phyloP scores from a whole-genome alignment of 208 protist genomes.

The Leishmania aethiopica region DNA sequence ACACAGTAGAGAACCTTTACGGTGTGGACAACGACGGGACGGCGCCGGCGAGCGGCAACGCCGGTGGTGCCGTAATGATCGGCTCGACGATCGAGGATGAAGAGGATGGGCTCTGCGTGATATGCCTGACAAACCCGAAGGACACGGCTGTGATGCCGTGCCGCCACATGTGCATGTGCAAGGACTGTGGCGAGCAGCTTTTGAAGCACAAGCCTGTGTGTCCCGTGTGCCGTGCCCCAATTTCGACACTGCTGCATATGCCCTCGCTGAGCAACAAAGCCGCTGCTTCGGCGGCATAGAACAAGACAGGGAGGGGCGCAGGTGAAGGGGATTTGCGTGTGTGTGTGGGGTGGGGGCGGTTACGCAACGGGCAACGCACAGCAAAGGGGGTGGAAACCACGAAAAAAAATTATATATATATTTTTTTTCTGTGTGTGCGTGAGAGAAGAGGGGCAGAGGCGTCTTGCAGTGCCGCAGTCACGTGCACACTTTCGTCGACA shows the following conservation, averaged over 20 bases:
- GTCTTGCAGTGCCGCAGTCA: neutral
- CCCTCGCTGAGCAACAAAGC: conserved; percentile 47
- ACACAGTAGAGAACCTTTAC: conserved; percentile 89
- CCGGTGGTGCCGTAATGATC: conserved; percentile 67
- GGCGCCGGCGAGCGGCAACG: conserved; percentile 35
- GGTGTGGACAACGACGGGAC: conserved; percentile 71
- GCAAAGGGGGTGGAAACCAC: neutral
- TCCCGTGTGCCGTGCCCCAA: conserved; percentile 91
- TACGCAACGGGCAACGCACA: neutral
- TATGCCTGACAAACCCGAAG: conserved; percentile 92
- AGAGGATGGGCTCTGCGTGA: conserved; percentile 91
- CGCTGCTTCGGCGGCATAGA: neutral
- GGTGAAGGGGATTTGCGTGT: neutral
- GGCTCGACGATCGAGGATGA: conserved; percentile 81
- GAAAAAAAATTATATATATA: no score
- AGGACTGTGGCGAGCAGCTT: conserved; percentile 92
- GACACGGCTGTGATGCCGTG: conserved; percentile 95
- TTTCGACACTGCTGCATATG: conserved; percentile 91
- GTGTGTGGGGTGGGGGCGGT: neutral
- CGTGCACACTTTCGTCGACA: neutral
- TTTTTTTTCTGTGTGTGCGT: neutral
- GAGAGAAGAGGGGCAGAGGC: neutral
- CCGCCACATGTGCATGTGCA: conserved; percentile 95
- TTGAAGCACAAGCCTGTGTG: conserved; percentile 93
- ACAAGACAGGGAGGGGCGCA: neutral